These are phyloP conservation scores for Amylocystis lapponica DNA, from an alignment of 768 basidiomycete genomes.

Conservation along the genomic window DNA sequence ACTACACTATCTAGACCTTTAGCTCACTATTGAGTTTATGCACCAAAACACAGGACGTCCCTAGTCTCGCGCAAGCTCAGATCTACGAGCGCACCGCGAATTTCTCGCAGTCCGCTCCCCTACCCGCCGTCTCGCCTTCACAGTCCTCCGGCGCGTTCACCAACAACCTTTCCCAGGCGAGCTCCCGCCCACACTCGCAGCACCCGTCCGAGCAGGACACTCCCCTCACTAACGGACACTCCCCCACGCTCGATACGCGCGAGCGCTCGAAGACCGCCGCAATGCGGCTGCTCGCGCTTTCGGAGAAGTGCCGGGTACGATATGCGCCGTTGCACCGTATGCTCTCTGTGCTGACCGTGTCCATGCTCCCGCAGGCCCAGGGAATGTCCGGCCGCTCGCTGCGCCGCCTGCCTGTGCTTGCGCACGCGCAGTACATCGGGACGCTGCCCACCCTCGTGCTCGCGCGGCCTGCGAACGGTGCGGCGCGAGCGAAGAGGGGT, in stretches of 20 bases:
- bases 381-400: slow-evolving; percentile 91
- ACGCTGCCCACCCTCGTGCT: slow-evolving; percentile 27
- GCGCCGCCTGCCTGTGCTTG: slow-evolving; percentile 89
- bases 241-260: slow-evolving; percentile 26
- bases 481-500: slow-evolving; percentile 4
- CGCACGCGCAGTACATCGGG: slow-evolving; percentile 79
- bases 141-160: neutral
- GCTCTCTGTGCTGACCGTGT: neutral
- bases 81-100: slow-evolving; percentile 38
- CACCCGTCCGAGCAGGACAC: slow-evolving; percentile 7
- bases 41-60: slow-evolving; percentile 58
- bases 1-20: neutral
- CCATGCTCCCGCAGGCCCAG: slow-evolving; percentile 40
- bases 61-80: slow-evolving; percentile 54
- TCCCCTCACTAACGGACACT: slow-evolving; percentile 5
- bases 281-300: slow-evolving; percentile 56
- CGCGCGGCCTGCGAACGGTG: neutral
- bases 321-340: neutral
- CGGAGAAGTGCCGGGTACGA: slow-evolving; percentile 75
- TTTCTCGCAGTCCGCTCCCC: slow-evolving; percentile 8
- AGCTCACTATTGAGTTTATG: neutral
- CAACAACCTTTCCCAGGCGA: neutral
- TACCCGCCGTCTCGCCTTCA: neutral
- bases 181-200: neutral
- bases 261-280: slow-evolving; percentile 51